Conservation (phyloP, 2,329 filamentous ascomycete genomes). For the Fragosphaeria purpurea region DNA sequence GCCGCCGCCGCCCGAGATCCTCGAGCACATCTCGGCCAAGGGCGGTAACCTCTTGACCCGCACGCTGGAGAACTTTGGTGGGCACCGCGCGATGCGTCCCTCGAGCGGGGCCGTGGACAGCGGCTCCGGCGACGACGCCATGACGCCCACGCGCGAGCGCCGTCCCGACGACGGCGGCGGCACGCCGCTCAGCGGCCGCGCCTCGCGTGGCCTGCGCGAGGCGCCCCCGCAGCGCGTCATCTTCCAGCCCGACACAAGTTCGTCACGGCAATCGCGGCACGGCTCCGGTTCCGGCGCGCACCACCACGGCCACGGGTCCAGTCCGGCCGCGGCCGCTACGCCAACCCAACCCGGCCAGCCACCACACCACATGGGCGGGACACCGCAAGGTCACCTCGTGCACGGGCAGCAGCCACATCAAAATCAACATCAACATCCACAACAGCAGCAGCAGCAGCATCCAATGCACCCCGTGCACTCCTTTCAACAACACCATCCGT, state of each 20-base stretch:
- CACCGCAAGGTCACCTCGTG: constrained; percentile 18
- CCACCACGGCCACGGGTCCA: constrained; percentile 25
- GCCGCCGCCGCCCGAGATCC: constrained; percentile 77
- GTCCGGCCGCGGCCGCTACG: constrained; percentile 13
- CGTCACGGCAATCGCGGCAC: constrained; percentile 54
- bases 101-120: constrained; percentile 24
- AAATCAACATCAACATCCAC: no score
- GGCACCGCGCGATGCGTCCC: constrained; percentile 28
- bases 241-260: constrained; percentile 69
- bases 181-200: constrained; percentile 42
- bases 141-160: constrained; percentile 46
- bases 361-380: constrained; percentile 1
- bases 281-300: constrained; percentile 29
- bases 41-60: constrained; percentile 69
- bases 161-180: constrained; percentile 30
- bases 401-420: constrained; percentile 12
- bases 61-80: constrained; percentile 62
- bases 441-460: no score
- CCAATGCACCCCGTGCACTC: constrained; percentile 7
- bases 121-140: constrained; percentile 43
- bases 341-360: constrained; percentile 14
- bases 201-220: constrained; percentile 60
- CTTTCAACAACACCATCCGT: background rate
- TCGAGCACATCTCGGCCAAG: constrained; percentile 80
- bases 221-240: constrained; percentile 77